Base-by-base conservation (phyloP, 208 protist species). In the Acanthamoeba sp. region DNA sequence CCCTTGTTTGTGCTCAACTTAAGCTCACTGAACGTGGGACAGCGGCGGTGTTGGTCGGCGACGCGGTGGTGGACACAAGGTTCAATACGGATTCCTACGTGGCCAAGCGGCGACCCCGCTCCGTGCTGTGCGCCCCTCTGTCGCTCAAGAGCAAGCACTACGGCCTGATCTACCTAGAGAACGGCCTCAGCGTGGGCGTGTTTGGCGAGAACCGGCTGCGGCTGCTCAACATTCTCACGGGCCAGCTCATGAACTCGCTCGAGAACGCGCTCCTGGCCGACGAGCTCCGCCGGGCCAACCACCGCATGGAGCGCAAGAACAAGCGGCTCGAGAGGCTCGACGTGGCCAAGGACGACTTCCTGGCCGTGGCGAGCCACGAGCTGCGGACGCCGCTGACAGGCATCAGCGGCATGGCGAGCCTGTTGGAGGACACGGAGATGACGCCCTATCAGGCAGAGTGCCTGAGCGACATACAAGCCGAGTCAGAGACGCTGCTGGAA, bases 361-460 rank as follows among this genome's bases (percentile, higher is more conserved):
- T 93, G 18, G 69, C 59, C 62, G 52, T 84, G 71, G 94, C 94
- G 50, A 94, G 87, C 34, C 95, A 96, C 32, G 95, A 96, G 82
- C 93, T 96, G 42, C 45, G 95, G 14, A 96, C 95, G 34, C 95
- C 95, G 18, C 59, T 96, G 1, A 95, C 80, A 24, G 95, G 95
- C 38, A 71, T 96, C n/a, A 96, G 90, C 45, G 95, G 95, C 80
- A 95, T 96, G 93, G 90, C 84, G 32, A 50, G 57, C 2, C 80
- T 95, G 6, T 42, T 96, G 18, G 36, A 64, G 10, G 93, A 95
- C 50, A 95, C 95, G 20, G 59, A 59, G 2, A 52, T 93, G 90
- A 93, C 9, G 9, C 16, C 1, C 12, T 7, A 40, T 0, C 90
- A 93, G 38, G 7, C 0, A 0, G 90, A 93, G 42, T 93, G 52